phyloP scores from a whole-genome alignment of 164 flowering plant genomes.

The Macadamia tetraphylla region DNA sequence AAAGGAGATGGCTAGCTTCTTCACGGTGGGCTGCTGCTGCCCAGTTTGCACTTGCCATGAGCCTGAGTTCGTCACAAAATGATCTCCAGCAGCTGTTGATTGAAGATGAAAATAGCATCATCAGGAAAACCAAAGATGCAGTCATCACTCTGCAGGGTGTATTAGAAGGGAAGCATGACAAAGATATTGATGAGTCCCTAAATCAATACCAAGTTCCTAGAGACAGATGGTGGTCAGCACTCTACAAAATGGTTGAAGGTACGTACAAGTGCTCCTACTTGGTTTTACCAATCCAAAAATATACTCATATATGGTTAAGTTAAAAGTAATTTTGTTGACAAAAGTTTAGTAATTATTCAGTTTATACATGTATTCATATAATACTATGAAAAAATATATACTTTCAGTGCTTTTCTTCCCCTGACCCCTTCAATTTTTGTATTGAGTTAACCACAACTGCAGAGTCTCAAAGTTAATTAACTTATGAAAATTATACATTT shows the following conservation, averaged over 20 bases:
- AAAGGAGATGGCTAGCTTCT: conserved; percentile 82
- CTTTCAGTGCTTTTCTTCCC: too few relatives aligned
- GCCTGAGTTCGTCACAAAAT: conserved; percentile 83
- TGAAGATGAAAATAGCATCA: conserved; percentile 62
- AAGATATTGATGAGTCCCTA: conserved; percentile 68
- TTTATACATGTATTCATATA: too few relatives aligned
- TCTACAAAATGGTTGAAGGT: conserved; percentile 95
- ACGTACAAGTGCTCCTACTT: conserved; percentile 6
- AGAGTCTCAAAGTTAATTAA: too few relatives aligned
- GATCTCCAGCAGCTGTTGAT: conserved; percentile 72
- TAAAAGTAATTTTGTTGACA: too few relatives aligned
- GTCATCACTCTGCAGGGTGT: conserved; percentile 76
- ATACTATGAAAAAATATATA: too few relatives aligned
- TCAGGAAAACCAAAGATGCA: conserved; percentile 81
- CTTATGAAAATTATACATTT: too few relatives aligned
- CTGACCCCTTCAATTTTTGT: too few relatives aligned
- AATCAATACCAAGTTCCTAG: conserved; percentile 52
- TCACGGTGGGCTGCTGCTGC: conserved; percentile 98
- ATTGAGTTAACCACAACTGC: too few relatives aligned
- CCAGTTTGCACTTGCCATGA: conserved; percentile 78
- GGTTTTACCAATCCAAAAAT: background rate
- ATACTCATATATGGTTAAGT: background rate
- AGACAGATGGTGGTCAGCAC: conserved; percentile 97
- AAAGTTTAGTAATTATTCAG: too few relatives aligned
- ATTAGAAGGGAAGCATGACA: conserved; percentile 84